Percentiles rank a stretch among this genome's conserved stretches.
These are phyloP conservation scores for Smittium mucronatum DNA, from an alignment of 371 early-diverging fungal species.

Conservation along the genomic window DNA sequence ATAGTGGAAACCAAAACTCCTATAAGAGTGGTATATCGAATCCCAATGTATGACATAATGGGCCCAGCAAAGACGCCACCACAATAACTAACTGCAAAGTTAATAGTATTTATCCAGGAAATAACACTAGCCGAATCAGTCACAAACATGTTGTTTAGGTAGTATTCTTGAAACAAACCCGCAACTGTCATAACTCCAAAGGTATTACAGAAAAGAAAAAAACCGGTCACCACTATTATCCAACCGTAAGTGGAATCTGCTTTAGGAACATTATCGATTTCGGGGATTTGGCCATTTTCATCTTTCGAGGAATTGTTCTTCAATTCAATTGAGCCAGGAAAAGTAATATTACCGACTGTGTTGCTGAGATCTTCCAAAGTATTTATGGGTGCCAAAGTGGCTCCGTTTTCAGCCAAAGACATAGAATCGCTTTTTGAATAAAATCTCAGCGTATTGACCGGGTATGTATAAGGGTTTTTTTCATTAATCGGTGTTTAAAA, in stretches of 20 bases:
- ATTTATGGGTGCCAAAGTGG: too few relatives aligned
- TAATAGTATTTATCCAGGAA: constrained; percentile 37
- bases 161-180: constrained; percentile 36
- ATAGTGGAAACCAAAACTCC: constrained; percentile 31
- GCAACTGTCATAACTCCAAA: constrained; percentile 35
- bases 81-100: constrained; percentile 27
- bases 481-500: too few relatives aligned
- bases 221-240: constrained; percentile 2
- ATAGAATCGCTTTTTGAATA: too few relatives aligned
- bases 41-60: constrained; percentile 31
- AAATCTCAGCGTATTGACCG: too few relatives aligned
- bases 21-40: constrained; percentile 28
- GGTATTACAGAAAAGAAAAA: background rate
- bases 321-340: too few relatives aligned
- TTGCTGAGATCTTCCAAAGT: too few relatives aligned
- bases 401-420: too few relatives aligned
- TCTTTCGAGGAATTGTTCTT: too few relatives aligned
- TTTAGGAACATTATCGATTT: background rate
- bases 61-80: constrained; percentile 32
- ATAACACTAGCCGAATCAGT: constrained; percentile 24
- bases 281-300: too few relatives aligned
- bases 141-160: constrained; percentile 25
- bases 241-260: constrained; percentile 8
- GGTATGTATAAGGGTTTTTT: too few relatives aligned
- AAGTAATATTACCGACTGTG: too few relatives aligned